Evolutionary conservation across 352 stramenopile species (phyloP).

Genomic region (Chrysophaeum taylorii): DNA sequence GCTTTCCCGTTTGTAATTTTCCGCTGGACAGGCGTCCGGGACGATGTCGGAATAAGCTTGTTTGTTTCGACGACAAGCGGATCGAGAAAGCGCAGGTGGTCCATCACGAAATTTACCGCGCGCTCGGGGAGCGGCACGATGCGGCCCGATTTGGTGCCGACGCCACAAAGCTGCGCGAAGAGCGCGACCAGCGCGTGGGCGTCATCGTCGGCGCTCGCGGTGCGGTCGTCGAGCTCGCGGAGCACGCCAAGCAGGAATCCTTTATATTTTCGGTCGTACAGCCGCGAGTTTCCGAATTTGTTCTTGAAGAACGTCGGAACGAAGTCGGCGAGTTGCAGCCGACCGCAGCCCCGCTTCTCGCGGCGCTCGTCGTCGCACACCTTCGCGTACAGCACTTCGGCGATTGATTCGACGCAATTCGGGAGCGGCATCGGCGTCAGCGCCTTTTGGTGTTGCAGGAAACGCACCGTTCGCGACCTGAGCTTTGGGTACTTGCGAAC

Average conservation of each 20-base stretch:
- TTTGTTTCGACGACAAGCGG: not conserved
- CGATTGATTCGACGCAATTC: not conserved
- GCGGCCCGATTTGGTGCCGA: not conserved
- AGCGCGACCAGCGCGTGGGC: not conserved
- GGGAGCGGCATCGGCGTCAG: not conserved
- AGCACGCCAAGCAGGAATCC: not conserved
- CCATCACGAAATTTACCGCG: not conserved
- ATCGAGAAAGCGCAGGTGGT: not conserved
- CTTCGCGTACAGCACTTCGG: not conserved
- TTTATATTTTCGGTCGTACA: not conserved
- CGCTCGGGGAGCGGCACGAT: not conserved
- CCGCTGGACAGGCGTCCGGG: not conserved
- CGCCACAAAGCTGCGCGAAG: not conserved
- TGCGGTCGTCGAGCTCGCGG: not conserved
- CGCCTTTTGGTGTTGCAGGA: not conserved
- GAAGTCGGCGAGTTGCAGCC: not conserved
- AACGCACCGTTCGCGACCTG: not conserved
- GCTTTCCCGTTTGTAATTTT: not conserved
- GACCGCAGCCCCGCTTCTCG: not conserved
- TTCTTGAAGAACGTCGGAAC: not conserved
- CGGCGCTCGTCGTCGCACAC: not conserved
- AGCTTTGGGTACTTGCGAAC: too few species aligned
- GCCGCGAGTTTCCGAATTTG: not conserved
- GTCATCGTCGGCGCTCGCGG: not conserved
- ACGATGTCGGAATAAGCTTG: not conserved